phyloP scores from a whole-genome alignment of 768 basidiomycete species.

The Tricholoma sp. region DNA sequence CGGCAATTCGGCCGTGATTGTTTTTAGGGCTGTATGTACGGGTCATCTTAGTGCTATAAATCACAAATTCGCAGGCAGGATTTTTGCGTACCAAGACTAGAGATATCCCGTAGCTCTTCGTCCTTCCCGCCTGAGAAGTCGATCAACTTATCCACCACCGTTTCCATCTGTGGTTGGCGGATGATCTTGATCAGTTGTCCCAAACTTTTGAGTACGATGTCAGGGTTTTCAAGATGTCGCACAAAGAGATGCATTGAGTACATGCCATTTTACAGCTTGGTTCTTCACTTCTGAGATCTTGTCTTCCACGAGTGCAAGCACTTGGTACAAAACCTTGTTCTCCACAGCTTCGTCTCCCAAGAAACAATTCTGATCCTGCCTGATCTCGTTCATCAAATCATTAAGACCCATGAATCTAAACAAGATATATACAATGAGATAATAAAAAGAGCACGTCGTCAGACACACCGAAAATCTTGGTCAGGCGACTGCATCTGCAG shows the following conservation, averaged over 20 bases:
- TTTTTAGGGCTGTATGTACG: conserved; percentile 79
- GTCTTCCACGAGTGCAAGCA: conserved; percentile 85
- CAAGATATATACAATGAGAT: background rate
- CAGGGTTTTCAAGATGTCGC: background rate
- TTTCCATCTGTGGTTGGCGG: conserved; percentile 74
- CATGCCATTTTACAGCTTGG: conserved; percentile 91
- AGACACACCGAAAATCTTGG: conserved; percentile 78
- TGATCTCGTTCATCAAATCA: conserved; percentile 88
- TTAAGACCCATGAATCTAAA: conserved; percentile 95
- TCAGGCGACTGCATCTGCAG: conserved; percentile 83
- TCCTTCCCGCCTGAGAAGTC: conserved; percentile 82
- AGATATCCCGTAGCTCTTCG: conserved; percentile 92
- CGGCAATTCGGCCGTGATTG: conserved; percentile 90
- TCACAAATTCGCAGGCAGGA: background rate
- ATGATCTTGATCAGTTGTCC: conserved; percentile 90
- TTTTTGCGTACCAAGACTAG: conserved; percentile 68
- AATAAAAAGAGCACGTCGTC: conserved; percentile 18
- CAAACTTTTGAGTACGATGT: conserved; percentile 43
- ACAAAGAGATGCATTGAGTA: background rate
- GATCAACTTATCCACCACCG: conserved; percentile 86
- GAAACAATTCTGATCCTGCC: conserved; percentile 69
- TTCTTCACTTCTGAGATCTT: conserved; percentile 98
- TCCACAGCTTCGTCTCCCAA: conserved; percentile 83
- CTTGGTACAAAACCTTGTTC: conserved; percentile 77
- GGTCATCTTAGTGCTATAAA: background rate